phyloP scores from a whole-genome alignment of 2,329 filamentous ascomycete genomes.

The Ciborinia camelliae region DNA sequence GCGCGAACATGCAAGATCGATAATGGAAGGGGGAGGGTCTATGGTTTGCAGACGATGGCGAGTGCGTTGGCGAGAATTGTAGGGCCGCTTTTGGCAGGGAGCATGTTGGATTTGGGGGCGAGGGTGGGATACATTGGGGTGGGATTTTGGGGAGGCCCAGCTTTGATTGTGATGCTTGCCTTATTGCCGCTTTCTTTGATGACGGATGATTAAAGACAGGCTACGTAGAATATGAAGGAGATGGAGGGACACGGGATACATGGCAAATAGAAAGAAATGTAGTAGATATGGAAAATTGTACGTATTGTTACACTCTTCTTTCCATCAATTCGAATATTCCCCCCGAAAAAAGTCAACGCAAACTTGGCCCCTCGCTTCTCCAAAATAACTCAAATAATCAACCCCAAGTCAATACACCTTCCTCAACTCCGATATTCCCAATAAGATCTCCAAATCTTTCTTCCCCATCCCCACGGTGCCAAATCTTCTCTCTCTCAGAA shows the following conservation, averaged over 20 bases:
- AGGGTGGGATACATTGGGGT: not conserved
- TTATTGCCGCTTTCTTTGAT: conserved; percentile 9
- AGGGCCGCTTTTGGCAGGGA: conserved; percentile 3
- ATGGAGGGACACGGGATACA: not conserved
- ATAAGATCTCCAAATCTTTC: not conserved
- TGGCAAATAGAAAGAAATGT: no score
- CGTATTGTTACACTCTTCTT: not conserved
- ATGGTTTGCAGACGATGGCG: not conserved
- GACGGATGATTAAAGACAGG: not conserved
- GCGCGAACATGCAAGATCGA: not conserved
- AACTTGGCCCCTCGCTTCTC: not conserved
- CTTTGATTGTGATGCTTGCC: not conserved
- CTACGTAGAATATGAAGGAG: not conserved
- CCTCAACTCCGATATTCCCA: not conserved
- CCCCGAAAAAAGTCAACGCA: not conserved
- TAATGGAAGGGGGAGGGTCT: not conserved
- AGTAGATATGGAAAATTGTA: not conserved
- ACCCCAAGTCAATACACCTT: no score
- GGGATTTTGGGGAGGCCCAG: conserved; percentile 3
- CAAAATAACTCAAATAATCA: not conserved
- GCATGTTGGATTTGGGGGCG: conserved; percentile 1
- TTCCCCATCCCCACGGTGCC: not conserved
- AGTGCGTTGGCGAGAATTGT: conserved; percentile 3
- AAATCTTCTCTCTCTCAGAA: not conserved
- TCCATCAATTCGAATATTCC: not conserved